These are phyloP conservation scores for Syzygium malaccense DNA, from an alignment of 441 rosid genomes.

Conservation along the genomic window DNA sequence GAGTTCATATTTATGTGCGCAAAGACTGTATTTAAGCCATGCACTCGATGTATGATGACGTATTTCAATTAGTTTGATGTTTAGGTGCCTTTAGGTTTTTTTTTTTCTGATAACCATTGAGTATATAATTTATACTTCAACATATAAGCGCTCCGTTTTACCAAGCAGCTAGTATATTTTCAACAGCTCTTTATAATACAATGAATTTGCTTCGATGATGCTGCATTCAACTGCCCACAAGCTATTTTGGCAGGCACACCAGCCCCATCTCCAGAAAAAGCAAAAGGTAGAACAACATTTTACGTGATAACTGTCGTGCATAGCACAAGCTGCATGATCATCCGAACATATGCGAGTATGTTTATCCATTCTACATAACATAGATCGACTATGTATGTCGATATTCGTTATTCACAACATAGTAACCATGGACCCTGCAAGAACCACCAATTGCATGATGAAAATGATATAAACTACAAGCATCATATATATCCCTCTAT, in stretches of 20 bases:
- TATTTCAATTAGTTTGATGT: not conserved
- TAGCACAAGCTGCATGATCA: not conserved
- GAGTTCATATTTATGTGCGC: not conserved
- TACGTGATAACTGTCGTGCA: not conserved
- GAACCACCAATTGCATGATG: not conserved
- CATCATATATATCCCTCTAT: not conserved
- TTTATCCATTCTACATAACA: not conserved
- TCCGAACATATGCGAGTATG: not conserved
- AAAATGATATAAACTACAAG: not conserved
- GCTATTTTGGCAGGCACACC: not conserved
- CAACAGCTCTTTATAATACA: not conserved
- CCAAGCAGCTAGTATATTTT: not conserved
- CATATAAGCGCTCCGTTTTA: not conserved
- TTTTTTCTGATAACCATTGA: not conserved
- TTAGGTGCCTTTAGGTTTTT: not conserved
- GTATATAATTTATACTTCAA: not conserved
- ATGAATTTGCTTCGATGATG: not conserved
- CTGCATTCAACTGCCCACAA: not conserved
- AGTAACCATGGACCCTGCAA: not conserved
- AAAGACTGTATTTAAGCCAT: not conserved
- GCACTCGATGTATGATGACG: not conserved
- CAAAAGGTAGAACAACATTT: not conserved
- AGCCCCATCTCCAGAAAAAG: not conserved
- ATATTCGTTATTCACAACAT: not conserved
- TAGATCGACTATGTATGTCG: not conserved